These are phyloP conservation scores for Centrapalus pauciflorus DNA, from an alignment of 129 eudicot species.

Conservation along the genomic window DNA sequence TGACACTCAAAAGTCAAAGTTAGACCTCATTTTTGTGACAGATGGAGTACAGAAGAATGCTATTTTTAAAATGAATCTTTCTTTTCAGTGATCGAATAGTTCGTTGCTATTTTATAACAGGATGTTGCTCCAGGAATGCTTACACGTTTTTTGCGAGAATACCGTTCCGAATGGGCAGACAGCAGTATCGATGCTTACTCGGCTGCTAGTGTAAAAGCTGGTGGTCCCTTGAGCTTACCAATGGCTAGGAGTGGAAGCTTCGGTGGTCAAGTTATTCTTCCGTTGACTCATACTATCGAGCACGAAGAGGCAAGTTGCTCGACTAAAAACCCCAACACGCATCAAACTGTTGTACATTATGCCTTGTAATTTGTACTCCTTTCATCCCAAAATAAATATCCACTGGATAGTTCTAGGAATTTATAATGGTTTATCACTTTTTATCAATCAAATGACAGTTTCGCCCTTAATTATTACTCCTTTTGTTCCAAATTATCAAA, in stretches of 20 bases:
- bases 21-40: too few relatives aligned
- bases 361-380: not conserved
- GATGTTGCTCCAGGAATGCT: conserved; percentile 75
- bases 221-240: conserved; percentile 55
- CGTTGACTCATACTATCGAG: conserved; percentile 83
- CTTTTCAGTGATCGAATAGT: too few relatives aligned
- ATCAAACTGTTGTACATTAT: not conserved
- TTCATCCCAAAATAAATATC: too few relatives aligned
- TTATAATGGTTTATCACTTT: not conserved
- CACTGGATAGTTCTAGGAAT: too few relatives aligned
- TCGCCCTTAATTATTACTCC: not conserved
- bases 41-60: too few relatives aligned
- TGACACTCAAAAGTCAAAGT: too few relatives aligned
- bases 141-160: conserved; percentile 69
- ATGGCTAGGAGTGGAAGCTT: conserved; percentile 48
- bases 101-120: conserved; percentile 20
- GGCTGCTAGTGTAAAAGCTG: conserved; percentile 63
- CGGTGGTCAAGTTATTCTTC: conserved; percentile 81
- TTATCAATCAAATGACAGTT: not conserved
- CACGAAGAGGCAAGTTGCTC: conserved; percentile 66
- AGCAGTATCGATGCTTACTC: conserved; percentile 73
- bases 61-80: too few relatives aligned
- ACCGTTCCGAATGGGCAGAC: conserved; percentile 89
- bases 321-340: too few relatives aligned
- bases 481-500: too few relatives aligned